Evolutionary conservation across 2,329 filamentous ascomycete genomes (phyloP).

Genomic region (Metarhizium album): DNA sequence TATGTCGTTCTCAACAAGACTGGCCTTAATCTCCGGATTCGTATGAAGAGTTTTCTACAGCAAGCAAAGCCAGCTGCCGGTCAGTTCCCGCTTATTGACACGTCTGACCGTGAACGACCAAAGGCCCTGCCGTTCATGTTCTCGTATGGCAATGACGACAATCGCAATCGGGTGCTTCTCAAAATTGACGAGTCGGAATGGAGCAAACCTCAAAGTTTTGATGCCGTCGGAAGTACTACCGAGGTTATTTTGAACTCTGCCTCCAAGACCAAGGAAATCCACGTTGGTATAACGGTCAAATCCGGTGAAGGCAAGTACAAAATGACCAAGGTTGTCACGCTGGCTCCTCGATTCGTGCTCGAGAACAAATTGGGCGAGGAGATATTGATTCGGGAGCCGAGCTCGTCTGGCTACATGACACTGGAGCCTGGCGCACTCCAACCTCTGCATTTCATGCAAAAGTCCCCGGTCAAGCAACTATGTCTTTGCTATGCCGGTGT

Average conservation of each 20-base stretch:
- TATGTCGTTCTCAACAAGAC: conserved; percentile 96
- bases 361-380: conserved; percentile 89
- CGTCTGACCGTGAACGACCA: conserved; percentile 42
- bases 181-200: conserved; percentile 84
- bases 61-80: conserved; percentile 75
- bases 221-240: conserved; percentile 87
- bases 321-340: conserved; percentile 86
- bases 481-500: conserved; percentile 88
- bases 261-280: conserved; percentile 67
- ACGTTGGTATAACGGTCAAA: conserved; percentile 78
- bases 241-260: conserved; percentile 74
- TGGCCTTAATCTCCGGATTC: conserved; percentile 75
- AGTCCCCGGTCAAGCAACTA: conserved; percentile 73
- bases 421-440: conserved; percentile 69
- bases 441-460: conserved; percentile 82
- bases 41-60: conserved; percentile 81
- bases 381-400: conserved; percentile 81
- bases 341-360: conserved; percentile 84
- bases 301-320: conserved; percentile 97
- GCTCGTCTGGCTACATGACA: conserved; percentile 74
- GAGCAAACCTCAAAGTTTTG: conserved; percentile 97
- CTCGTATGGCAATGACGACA: conserved; percentile 79
- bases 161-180: conserved; percentile 78
- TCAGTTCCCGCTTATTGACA: conserved; percentile 50
- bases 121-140: conserved; percentile 92